These are phyloP conservation scores for Begonia masoniana DNA, from an alignment of 306 rosid species.

Conservation along the genomic window DNA sequence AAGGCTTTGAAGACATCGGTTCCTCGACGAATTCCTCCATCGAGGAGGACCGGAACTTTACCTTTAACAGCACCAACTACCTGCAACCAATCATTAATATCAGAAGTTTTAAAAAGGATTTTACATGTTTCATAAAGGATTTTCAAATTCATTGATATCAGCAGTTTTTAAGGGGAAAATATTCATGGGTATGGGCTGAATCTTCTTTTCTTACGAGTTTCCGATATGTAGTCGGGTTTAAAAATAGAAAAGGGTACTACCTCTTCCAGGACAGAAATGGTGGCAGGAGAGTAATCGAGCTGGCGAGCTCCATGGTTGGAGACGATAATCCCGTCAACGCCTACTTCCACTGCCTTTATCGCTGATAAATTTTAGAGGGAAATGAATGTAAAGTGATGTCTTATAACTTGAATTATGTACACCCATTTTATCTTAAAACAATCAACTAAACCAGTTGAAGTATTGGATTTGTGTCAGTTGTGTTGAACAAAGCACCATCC, in stretches of 20 bases:
- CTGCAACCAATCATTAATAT: slow-evolving; percentile 12
- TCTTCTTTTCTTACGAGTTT: too few species aligned
- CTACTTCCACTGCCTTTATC: slow-evolving; percentile 23
- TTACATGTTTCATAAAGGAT: too few species aligned
- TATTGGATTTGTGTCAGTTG: too few species aligned
- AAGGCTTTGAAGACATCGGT: slow-evolving; percentile 61
- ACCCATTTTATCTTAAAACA: too few species aligned
- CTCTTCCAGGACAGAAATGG: slow-evolving; percentile 33
- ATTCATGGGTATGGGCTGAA: too few species aligned
- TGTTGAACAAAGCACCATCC: too few species aligned
- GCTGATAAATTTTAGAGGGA: slow-evolving; percentile 13
- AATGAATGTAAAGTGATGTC: background rate
- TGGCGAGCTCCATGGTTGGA: slow-evolving; percentile 43
- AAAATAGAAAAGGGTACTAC: background rate
- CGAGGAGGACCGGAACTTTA: slow-evolving; percentile 38
- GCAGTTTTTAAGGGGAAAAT: too few species aligned
- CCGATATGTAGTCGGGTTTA: background rate
- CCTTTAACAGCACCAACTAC: slow-evolving; percentile 41
- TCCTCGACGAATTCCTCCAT: slow-evolving; percentile 56
- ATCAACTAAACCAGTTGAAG: too few species aligned
- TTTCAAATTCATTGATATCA: too few species aligned
- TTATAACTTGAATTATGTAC: too few species aligned
- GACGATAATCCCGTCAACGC: slow-evolving; percentile 26
- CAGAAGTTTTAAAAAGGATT: too few species aligned
- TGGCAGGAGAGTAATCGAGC: slow-evolving; percentile 21